Percentiles rank a stretch among this genome's conserved stretches.
Evolutionary conservation across 2,329 filamentous ascomycete species (phyloP).

Genomic region (Dactylellina parvicollis): DNA sequence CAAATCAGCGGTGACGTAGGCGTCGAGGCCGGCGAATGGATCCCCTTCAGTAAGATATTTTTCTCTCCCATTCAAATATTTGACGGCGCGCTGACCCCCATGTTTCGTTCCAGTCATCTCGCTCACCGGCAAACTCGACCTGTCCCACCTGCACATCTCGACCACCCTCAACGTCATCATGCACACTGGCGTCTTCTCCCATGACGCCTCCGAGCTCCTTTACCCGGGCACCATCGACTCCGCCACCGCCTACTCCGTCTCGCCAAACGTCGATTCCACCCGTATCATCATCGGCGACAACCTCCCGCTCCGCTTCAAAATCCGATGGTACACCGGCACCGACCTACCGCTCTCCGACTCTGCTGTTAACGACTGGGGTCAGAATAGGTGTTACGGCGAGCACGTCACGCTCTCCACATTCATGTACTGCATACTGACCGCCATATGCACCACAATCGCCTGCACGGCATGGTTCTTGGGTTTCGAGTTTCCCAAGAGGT

Average conservation of each 20-base stretch:
- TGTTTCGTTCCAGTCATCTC: conserved; percentile 75
- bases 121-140: conserved; percentile 85
- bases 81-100: too few species aligned
- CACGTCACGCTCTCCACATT: conserved; percentile 52
- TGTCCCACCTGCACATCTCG: conserved; percentile 88
- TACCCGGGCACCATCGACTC: conserved; percentile 80
- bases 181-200: conserved; percentile 66
- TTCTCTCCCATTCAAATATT: conserved; percentile 67
- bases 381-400: conserved; percentile 52
- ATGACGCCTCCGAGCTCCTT: conserved; percentile 54
- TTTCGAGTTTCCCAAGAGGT: conserved; percentile 52
- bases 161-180: conserved; percentile 89
- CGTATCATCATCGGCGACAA: conserved; percentile 82
- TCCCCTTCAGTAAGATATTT: conserved; percentile 56
- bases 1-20: conserved; percentile 65
- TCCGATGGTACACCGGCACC: conserved; percentile 86
- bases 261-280: conserved; percentile 72
- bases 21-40: conserved; percentile 63
- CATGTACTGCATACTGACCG: conserved; percentile 53
- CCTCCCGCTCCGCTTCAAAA: conserved; percentile 78
- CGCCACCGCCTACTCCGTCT: conserved; percentile 85
- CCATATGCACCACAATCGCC: conserved; percentile 48
- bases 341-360: conserved; percentile 66
- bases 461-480: conserved; percentile 54
- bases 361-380: conserved; percentile 46